A percentile compares a stretch with the other conserved stretches of the same genome.
phyloP scores from a whole-genome alignment of 2,329 filamentous ascomycete genomes.

The Magnaporthiopsis incrustans region DNA sequence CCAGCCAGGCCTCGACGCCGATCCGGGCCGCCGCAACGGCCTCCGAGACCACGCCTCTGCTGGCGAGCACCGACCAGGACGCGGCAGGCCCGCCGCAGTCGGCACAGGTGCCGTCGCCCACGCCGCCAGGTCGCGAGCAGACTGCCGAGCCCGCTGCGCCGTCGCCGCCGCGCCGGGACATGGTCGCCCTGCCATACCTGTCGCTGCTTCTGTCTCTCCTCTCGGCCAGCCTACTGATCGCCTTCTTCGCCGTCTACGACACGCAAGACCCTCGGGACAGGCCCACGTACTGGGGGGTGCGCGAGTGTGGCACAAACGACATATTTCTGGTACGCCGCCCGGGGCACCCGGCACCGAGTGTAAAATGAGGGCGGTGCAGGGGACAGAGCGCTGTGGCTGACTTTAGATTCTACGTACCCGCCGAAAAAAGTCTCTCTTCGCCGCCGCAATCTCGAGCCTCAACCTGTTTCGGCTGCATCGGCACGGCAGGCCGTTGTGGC shows the following conservation, averaged over 20 bases:
- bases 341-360: too few relatives aligned
- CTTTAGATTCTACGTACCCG: too few relatives aligned
- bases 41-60: neutral
- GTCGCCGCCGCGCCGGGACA: too few relatives aligned
- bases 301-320: too few relatives aligned
- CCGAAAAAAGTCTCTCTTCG: neutral
- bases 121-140: neutral
- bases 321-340: neutral
- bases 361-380: too few relatives aligned
- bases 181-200: neutral
- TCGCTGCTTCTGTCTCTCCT: neutral
- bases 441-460: neutral
- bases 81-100: neutral
- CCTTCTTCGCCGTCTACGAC: neutral
- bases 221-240: neutral
- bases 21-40: too few relatives aligned
- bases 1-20: neutral
- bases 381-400: too few relatives aligned
- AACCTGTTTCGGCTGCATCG: neutral
- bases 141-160: neutral
- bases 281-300: neutral
- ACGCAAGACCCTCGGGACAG: neutral
- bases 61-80: too few relatives aligned
- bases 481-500: slow-evolving; percentile 1
- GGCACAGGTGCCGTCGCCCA: neutral